Evolutionary conservation across 495 filamentous ascomycete genomes (phyloP), one percentile per base, ranked within the genome.

Genomic region (Beverwykella pulmonaria): DNA sequence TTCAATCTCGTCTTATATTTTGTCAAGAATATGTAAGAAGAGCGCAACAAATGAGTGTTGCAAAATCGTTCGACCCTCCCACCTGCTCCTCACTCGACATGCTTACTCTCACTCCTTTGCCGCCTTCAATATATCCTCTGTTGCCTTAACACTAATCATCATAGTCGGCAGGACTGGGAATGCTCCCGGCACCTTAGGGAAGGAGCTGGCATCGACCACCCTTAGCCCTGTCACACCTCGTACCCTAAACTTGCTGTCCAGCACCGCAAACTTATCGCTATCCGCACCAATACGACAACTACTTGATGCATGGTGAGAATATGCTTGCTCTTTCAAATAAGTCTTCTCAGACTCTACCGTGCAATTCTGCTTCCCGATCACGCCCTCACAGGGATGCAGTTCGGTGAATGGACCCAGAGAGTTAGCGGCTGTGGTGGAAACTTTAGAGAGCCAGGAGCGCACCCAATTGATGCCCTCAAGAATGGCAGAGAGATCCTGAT

Each of bases 161-260:
- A 68, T 63, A 19, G 53, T 58, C 15, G 65, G 59, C 46, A 68
- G 26, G 17, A 68, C 65, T 22, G 59, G 59, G 39, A 67, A 67
- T 7, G 17, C 65, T 0, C 65, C 65, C 8, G 71, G 68, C 1
- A 74, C 50, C 25, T 66, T 60, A 27, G 71, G 71, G n/a, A 74
- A 66, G 14, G 25, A 47, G 36, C 47, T 57, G 20, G 71, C 69
- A 71, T 74, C 71, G 4, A 74, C 71, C 8, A 74, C 71, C 48
- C 71, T 61, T 65, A 74, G 53, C 1, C 57, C 59, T 58, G 53
- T 56, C 20, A 69, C 62, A 17, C 71, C 71, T 25, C 61, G 29
- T 22, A 74, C 71, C 23, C 61, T 49, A 39, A 61, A 67, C 56
- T 63, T 67, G 14, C 39, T 63, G 54, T 71, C 69, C 41, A 74